phyloP scores from a whole-genome alignment of 2,329 filamentous ascomycete genomes.

The Biscogniauxia marginata region DNA sequence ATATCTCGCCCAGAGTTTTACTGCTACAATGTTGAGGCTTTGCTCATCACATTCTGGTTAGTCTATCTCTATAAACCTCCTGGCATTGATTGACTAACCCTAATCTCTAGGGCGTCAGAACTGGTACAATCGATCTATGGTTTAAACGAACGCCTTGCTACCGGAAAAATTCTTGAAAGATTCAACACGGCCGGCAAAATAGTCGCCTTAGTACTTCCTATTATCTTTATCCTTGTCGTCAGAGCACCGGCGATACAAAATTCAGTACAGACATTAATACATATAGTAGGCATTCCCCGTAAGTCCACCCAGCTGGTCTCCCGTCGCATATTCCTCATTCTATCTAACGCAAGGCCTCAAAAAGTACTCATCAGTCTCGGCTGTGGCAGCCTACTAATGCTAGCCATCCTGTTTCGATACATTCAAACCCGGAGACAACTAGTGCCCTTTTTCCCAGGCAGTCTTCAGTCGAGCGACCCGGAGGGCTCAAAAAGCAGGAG shows the following conservation, averaged over 20 bases:
- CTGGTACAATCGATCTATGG: conserved; percentile 21
- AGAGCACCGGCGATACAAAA: conserved; percentile 13
- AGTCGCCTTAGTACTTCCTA: conserved; percentile 19
- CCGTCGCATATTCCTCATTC: neutral
- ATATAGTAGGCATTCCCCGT: conserved; percentile 24
- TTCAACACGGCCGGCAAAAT: conserved; percentile 22
- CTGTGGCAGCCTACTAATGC: conserved; percentile 12
- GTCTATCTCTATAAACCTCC: neutral
- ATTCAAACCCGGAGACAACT: conserved; percentile 12
- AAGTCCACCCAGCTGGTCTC: conserved; percentile 4
- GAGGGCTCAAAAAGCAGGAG: neutral
- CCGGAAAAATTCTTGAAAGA: conserved; percentile 12
- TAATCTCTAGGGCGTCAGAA: conserved; percentile 13
- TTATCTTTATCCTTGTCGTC: conserved; percentile 18
- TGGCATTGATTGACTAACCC: neutral
- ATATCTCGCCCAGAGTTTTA: conserved; percentile 17
- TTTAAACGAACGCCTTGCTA: conserved; percentile 5
- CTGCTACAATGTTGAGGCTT: conserved; percentile 22
- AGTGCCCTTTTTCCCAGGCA: conserved; percentile 6
- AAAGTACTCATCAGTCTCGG: conserved; percentile 22
- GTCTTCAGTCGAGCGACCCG: neutral
- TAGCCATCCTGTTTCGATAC: conserved; percentile 15
- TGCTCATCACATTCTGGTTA: conserved; percentile 26
- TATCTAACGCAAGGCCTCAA: conserved; percentile 1
- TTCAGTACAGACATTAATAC: conserved; percentile 13